Evolutionary conservation across 2,329 filamentous ascomycete species (phyloP).

Genomic region (Penicillium sp.): DNA sequence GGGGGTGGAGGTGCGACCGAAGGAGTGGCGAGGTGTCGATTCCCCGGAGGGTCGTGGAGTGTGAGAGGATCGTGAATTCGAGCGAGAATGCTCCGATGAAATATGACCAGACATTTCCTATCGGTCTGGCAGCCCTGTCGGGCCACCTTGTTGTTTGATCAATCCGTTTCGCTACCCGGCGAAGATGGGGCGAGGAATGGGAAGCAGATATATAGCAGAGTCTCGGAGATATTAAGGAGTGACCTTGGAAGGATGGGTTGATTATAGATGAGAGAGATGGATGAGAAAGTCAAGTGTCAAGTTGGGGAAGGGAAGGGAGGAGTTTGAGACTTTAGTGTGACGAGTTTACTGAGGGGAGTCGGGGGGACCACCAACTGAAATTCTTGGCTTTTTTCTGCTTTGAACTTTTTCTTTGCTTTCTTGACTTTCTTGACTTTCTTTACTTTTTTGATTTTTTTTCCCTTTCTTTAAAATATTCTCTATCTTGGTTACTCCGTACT

Average conservation of each 20-base stretch:
- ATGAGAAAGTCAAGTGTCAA: background rate
- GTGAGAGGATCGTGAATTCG: conserved; percentile 27
- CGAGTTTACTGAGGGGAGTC: conserved; percentile 11
- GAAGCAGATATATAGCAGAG: background rate
- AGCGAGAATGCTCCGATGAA: conserved; percentile 31
- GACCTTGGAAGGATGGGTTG: background rate
- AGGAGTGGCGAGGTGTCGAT: conserved; percentile 25
- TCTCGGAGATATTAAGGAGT: background rate
- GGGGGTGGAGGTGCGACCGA: conserved; percentile 27
- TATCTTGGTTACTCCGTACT: background rate
- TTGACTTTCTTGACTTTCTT: background rate
- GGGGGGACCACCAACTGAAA: conserved; percentile 9
- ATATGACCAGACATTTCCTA: conserved; percentile 35
- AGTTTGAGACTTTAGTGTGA: conserved; percentile 16
- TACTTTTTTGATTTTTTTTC: background rate
- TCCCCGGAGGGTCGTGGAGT: conserved; percentile 22
- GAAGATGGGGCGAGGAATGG: conserved; percentile 9
- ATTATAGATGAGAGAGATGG: conserved; percentile 1
- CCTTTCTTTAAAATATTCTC: background rate
- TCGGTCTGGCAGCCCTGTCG: conserved; percentile 31
- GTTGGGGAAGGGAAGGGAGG: conserved; percentile 6
- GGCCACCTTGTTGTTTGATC: conserved; percentile 28
- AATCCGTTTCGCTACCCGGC: conserved; percentile 22
- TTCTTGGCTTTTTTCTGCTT: background rate
- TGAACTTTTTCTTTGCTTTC: background rate